These are phyloP conservation scores for Botrytis cinerea DNA, from an alignment of 2,329 filamentous ascomycete species.

Conservation along the genomic window DNA sequence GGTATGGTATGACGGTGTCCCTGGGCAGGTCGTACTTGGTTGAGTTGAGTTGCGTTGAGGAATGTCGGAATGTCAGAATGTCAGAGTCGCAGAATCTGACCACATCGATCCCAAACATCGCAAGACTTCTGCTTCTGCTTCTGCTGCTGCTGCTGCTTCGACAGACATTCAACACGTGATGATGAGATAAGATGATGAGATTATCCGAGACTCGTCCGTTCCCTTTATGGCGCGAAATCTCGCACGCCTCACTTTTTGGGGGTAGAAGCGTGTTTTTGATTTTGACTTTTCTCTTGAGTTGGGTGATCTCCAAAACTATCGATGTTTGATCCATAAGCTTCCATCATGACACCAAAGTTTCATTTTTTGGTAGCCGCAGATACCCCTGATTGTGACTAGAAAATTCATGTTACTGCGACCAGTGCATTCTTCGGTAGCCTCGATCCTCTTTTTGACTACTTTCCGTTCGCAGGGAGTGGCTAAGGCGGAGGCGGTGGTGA, in stretches of 20 bases:
- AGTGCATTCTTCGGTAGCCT: conserved; percentile 14
- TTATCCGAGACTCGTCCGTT: conserved; percentile 3
- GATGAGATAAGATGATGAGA: neutral
- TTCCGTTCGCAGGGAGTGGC: conserved; percentile 1
- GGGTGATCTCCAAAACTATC: conserved; percentile 21
- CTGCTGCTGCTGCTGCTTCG: too few relatives aligned
- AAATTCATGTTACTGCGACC: neutral
- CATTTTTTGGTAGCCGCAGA: neutral
- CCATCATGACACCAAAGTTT: conserved; percentile 12
- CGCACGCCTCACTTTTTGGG: conserved; percentile 17
- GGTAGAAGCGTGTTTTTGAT: neutral
- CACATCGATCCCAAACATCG: neutral
- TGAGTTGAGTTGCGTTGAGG: neutral
- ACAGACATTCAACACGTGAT: neutral
- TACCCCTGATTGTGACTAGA: neutral
- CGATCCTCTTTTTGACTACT: neutral
- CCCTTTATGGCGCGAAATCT: conserved; percentile 9
- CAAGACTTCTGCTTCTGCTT: neutral
- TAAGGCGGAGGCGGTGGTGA: neutral
- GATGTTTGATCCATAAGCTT: conserved; percentile 22
- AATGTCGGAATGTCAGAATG: neutral
- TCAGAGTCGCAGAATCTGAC: neutral
- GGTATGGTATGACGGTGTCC: neutral
- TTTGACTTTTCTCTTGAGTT: neutral
- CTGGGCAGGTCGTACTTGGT: neutral